Evolutionary conservation across 1,284 basidiomycete species (phyloP), one percentile per base, ranked within the genome.

Genomic region (Bondarzewia mesenterica): DNA sequence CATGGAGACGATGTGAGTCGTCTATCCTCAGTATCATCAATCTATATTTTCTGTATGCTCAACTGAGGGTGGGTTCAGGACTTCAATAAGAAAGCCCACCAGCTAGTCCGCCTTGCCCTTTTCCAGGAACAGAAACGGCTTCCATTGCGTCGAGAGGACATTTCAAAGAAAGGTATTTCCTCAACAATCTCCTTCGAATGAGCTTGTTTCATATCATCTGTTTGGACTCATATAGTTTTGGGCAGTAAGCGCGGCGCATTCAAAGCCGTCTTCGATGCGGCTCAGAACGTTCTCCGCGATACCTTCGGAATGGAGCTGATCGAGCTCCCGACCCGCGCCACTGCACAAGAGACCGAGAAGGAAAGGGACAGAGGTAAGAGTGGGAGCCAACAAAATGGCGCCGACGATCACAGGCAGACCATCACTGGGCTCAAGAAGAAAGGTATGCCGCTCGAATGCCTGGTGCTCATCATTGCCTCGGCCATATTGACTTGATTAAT

Each of bases 291-390:
- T 14, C 66, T 90, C 10, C 66, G 66, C 22, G 70, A 71, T 22
- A 79, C 74, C 0, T 86, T 89, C 57, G 85, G 81, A 3, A 79
- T 89, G 77, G 82, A 89, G 54, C 71, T 90, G 12, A 77, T 82
- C 16, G 85, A 89, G 60, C 72, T 89, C n/a, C 76, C 75, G 41
- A 71, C 80, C 0, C 78, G 82, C 29, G 75, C 77, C 1, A 77
- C 54, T 2, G 16, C 42, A 5, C 54, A 52, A 3, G 54, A 52
- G 15, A 14, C 26, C 20, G 32, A 26, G 10, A 21, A 36, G 6
- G 49, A 44, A 15, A 27, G 74, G 42, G 66, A 64, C 15, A 62
- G 65, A 25, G 60, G 55, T 14, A 62, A 58, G 32, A 14, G 5
- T 1, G 42, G 46, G 27, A 47, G 45, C n/a, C 18, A 37, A 7